These are phyloP conservation scores for Fragaria vesca DNA, from an alignment of 306 rosid genomes.

Conservation along the genomic window DNA sequence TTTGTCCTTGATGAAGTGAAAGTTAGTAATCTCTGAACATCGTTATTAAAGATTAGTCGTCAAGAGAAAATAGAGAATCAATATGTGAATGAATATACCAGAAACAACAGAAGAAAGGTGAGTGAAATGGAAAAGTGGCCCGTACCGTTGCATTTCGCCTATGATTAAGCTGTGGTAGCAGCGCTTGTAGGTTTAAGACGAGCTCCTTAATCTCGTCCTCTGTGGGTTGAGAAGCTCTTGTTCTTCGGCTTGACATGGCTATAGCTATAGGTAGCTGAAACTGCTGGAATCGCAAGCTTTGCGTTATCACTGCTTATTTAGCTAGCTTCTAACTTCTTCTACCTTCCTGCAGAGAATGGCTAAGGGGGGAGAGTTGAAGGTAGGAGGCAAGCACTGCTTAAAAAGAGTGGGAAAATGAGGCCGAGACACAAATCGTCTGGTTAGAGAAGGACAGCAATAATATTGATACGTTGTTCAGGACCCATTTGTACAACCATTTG, in stretches of 20 bases:
- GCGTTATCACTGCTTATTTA: background rate
- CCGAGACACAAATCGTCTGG: slow-evolving; percentile 1
- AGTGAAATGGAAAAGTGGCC: background rate
- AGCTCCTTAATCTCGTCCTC: slow-evolving; percentile 35
- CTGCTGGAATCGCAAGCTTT: background rate
- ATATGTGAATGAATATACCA: background rate
- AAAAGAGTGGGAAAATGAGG: slow-evolving; percentile 11
- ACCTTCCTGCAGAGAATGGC: background rate
- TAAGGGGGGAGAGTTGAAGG: slow-evolving; percentile 9
- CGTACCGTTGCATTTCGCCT: slow-evolving; percentile 21
- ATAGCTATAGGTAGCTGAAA: background rate
- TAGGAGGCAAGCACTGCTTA: slow-evolving; percentile 18
- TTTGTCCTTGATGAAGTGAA: background rate
- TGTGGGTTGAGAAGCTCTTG: slow-evolving; percentile 17
- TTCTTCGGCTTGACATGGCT: slow-evolving; percentile 29
- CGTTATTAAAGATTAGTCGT: background rate
- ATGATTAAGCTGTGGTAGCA: slow-evolving; percentile 37
- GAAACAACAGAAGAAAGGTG: background rate
- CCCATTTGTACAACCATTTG: slow-evolving; percentile 20
- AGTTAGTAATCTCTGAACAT: background rate
- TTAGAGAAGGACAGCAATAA: slow-evolving; percentile 17
- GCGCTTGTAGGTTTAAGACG: slow-evolving; percentile 30
- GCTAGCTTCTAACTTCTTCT: background rate
- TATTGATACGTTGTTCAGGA: slow-evolving; percentile 9
- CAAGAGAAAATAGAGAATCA: background rate